phyloP scores from a whole-genome alignment of 2,329 filamentous ascomycete species.

The Geoglossum cookeanum region DNA sequence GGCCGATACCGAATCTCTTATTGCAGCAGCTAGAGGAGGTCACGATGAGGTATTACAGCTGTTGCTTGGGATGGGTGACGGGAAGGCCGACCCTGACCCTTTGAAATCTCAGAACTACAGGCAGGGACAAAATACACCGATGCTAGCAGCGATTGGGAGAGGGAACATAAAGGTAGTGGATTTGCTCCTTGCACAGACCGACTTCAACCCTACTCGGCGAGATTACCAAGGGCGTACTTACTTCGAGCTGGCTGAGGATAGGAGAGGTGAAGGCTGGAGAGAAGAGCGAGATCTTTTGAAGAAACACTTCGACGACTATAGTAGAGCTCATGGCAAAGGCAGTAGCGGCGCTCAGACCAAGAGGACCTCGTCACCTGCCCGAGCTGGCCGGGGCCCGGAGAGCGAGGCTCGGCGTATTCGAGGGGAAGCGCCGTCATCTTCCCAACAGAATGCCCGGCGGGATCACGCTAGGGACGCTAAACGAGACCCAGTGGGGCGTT shows the following conservation, averaged over 20 bases:
- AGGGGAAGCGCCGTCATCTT: not conserved
- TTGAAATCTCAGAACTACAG: constrained; percentile 31
- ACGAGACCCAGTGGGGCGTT: not conserved
- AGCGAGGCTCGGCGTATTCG: not conserved
- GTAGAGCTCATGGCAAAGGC: not conserved
- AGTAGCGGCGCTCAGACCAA: not conserved
- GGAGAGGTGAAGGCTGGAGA: constrained; percentile 75
- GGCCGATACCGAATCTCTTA: constrained; percentile 67
- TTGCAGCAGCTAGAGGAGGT: constrained; percentile 78
- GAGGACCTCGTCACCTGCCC: not conserved
- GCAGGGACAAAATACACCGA: constrained; percentile 68
- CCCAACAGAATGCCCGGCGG: not conserved
- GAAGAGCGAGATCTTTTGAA: constrained; percentile 71
- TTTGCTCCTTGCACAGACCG: constrained; percentile 54
- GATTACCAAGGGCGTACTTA: constrained; percentile 63
- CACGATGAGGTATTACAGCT: constrained; percentile 77
- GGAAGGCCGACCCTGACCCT: constrained; percentile 50
- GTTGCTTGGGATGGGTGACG: constrained; percentile 30
- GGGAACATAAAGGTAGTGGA: constrained; percentile 70
- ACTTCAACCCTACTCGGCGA: constrained; percentile 64
- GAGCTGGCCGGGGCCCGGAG: not conserved
- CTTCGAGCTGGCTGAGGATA: constrained; percentile 65
- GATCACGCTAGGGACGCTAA: not conserved
- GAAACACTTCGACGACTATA: constrained; percentile 48
- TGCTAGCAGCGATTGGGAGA: constrained; percentile 83